Conservation (phyloP, 2,329 filamentous ascomycete species). For the Didymella glomerata region DNA sequence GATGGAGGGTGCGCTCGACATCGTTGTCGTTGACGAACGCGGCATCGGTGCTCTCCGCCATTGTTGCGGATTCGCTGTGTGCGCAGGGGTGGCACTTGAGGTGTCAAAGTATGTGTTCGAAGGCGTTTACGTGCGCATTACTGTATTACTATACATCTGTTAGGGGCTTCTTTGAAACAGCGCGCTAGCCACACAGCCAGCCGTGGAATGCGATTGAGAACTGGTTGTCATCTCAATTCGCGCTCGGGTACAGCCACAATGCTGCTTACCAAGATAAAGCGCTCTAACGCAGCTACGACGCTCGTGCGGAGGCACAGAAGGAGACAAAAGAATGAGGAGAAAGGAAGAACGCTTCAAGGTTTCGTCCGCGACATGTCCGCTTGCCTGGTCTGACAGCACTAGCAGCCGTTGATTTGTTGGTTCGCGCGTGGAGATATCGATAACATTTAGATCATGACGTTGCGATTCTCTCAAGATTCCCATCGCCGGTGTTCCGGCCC, state of each 20-base stretch:
- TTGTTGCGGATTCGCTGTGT: conserved; percentile 9
- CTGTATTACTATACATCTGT: conserved; percentile 11
- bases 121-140: conserved; percentile 30
- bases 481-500: conserved; percentile 12
- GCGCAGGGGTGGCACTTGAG: neutral
- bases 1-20: conserved; percentile 36
- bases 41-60: conserved; percentile 40
- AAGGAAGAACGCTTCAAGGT: neutral
- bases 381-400: conserved; percentile 9
- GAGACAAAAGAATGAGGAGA: neutral
- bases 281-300: conserved; percentile 3
- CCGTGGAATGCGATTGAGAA: neutral
- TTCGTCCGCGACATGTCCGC: conserved; percentile 33
- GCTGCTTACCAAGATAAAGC: conserved; percentile 35
- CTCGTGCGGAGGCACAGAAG: conserved; percentile 1
- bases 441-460: conserved; percentile 18
- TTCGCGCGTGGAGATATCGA: conserved; percentile 9
- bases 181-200: neutral
- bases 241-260: conserved; percentile 19
- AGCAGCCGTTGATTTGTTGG: conserved; percentile 8
- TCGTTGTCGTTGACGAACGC: conserved; percentile 43
- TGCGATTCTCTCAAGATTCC: conserved; percentile 6
- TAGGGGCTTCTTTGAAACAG: conserved; percentile 5
- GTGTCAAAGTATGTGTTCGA: conserved; percentile 8
- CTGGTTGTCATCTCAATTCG: conserved; percentile 18